Evolutionary conservation across 495 filamentous ascomycete species (phyloP).

Genomic region (Aspergillus kassunensis): DNA sequence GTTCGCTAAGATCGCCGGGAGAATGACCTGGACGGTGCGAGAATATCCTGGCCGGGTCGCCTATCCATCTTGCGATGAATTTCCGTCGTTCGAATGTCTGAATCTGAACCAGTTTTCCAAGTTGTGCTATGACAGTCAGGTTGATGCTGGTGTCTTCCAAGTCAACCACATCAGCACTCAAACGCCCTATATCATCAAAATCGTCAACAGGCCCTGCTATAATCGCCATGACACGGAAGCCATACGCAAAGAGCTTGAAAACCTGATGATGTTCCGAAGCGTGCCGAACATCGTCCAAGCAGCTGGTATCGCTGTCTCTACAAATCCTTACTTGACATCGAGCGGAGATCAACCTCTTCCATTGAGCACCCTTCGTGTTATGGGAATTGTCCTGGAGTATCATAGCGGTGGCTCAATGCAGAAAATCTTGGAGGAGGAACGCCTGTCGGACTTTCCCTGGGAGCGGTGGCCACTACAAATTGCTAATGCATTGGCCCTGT

Average conservation of each 20-base stretch:
- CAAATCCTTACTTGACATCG: constrained; percentile 20
- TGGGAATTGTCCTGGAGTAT: constrained; percentile 17
- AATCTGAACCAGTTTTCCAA: constrained; percentile 8
- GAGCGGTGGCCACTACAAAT: constrained; percentile 27
- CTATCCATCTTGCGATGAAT: constrained; percentile 15
- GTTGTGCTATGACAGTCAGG: constrained; percentile 14
- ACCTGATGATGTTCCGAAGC: constrained; percentile 17
- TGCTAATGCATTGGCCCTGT: constrained; percentile 20
- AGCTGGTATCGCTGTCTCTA: constrained; percentile 19
- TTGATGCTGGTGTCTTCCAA: constrained; percentile 14
- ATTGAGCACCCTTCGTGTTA: no score
- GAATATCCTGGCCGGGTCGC: constrained; percentile 21
- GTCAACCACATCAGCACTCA: constrained; percentile 3
- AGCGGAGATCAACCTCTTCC: constrained; percentile 7
- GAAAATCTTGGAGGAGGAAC: constrained; percentile 4
- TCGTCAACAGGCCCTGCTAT: constrained; percentile 20
- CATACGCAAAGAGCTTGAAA: constrained; percentile 20
- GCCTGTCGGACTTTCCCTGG: neutral
- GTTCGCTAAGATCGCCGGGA: neutral
- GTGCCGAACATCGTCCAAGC: constrained; percentile 18
- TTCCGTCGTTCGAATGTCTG: constrained; percentile 14
- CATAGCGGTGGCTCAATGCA: constrained; percentile 20
- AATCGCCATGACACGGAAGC: constrained; percentile 18
- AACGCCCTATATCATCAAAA: constrained; percentile 18
- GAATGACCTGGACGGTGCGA: constrained; percentile 10